Percentiles rank a stretch among this genome's conserved stretches.
Conservation (phyloP, 2,329 filamentous ascomycete species). For the Diaporthe batatas region DNA sequence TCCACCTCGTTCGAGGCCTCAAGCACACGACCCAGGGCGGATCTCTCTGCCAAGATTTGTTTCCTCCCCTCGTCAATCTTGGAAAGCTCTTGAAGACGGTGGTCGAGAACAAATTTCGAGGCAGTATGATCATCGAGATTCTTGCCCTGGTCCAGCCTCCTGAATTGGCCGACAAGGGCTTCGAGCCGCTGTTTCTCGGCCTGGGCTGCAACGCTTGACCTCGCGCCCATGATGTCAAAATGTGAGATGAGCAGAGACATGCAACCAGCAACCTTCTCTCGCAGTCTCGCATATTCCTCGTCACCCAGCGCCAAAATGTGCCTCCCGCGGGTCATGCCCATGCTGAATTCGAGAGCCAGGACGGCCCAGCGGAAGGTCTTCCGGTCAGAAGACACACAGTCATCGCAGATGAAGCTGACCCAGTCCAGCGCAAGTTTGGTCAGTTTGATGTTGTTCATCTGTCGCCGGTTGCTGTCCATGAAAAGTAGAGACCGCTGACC, state of each 20-base stretch:
- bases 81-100: constrained; percentile 79
- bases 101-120: constrained; percentile 77
- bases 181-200: constrained; percentile 92
- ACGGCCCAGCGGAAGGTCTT: constrained; percentile 99
- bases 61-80: constrained; percentile 84
- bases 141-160: constrained; percentile 81
- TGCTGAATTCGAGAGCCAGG: constrained; percentile 93
- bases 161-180: constrained; percentile 80
- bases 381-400: constrained; percentile 92
- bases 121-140: constrained; percentile 88
- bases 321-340: constrained; percentile 95
- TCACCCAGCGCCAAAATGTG: constrained; percentile 94
- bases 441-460: constrained; percentile 97
- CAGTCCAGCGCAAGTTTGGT: constrained; percentile 95
- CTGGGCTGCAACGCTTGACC: constrained; percentile 92
- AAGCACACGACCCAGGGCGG: constrained; percentile 88
- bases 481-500: constrained; percentile 94
- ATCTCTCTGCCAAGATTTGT: constrained; percentile 85
- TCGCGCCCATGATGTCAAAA: constrained; percentile 98
- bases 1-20: constrained; percentile 97
- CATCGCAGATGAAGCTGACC: constrained; percentile 98
- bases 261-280: constrained; percentile 92
- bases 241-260: constrained; percentile 98
- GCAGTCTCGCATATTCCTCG: constrained; percentile 84
- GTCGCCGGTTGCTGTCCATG: constrained; percentile 94